Evolutionary conservation across 352 stramenopile species (phyloP).

Genomic region (Globisporangium radiosum): DNA sequence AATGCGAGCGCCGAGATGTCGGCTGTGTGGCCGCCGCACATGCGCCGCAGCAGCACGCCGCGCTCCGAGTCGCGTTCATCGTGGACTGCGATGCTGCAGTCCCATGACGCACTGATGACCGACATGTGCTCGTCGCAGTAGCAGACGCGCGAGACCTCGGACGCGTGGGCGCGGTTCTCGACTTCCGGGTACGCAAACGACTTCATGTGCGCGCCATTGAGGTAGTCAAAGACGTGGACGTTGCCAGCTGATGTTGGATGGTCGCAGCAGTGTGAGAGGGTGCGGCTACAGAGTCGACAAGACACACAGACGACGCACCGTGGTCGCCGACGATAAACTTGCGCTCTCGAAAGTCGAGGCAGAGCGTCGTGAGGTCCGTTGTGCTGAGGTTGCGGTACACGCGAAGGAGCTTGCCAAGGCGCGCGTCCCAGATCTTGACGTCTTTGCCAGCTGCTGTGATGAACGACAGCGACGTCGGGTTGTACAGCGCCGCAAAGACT

Average conservation of each 20-base stretch:
- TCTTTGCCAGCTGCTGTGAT: conserved; percentile 70
- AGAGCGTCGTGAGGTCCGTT: conserved; percentile 71
- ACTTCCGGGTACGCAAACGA: conserved; percentile 67
- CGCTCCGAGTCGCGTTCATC: conserved; percentile 80
- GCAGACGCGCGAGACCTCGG: conserved; percentile 68
- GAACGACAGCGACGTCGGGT: conserved; percentile 83
- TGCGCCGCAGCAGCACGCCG: conserved; percentile 63
- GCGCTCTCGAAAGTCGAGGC: conserved; percentile 73
- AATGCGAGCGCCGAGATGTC: conserved; percentile 81
- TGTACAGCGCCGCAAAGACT: conserved; percentile 79
- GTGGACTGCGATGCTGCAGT: conserved; percentile 77
- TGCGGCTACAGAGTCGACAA: background rate
- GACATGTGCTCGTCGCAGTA: conserved; percentile 83
- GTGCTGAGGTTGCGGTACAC: conserved; percentile 69
- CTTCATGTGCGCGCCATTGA: conserved; percentile 86
- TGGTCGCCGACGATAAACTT: conserved; percentile 87
- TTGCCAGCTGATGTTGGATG: conserved; percentile 30
- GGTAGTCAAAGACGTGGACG: conserved; percentile 82
- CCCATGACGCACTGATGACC: conserved; percentile 81
- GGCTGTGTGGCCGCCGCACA: conserved; percentile 59
- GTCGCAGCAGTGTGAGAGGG: background rate
- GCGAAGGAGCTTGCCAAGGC: conserved; percentile 69
- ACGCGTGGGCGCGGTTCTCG: conserved; percentile 55
- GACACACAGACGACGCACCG: conserved; percentile 14
- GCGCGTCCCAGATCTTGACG: conserved; percentile 87